Evolutionary conservation across 139 green algal genomes (phyloP).

Genomic region (Picochlorum sp.): DNA sequence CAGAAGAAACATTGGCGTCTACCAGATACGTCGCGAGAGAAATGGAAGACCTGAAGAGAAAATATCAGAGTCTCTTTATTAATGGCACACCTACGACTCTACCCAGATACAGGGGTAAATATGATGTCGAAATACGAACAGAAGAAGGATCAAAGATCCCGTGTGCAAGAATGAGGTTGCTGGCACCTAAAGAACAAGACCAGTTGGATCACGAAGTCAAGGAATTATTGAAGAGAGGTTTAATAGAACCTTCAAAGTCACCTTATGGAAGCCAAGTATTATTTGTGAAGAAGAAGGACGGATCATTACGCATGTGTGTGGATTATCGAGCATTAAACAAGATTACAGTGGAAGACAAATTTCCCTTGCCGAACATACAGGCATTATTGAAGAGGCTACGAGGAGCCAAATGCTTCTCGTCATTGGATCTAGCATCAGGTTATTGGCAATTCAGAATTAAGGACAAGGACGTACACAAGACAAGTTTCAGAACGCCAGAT

Average conservation of each 20-base stretch:
- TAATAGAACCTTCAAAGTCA: slow-evolving; percentile 40
- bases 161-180: slow-evolving; percentile 20
- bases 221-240: slow-evolving; percentile 36
- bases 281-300: slow-evolving; percentile 46
- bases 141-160: slow-evolving; percentile 14
- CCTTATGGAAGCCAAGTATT: slow-evolving; percentile 45
- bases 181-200: slow-evolving; percentile 34
- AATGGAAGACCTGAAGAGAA: too few relatives aligned
- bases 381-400: slow-evolving; percentile 33
- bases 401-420: slow-evolving; percentile 31
- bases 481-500: slow-evolving; percentile 25
- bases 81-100: too few relatives aligned
- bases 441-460: slow-evolving; percentile 29
- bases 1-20: too few relatives aligned
- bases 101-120: too few relatives aligned
- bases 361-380: slow-evolving; percentile 45
- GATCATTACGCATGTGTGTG: slow-evolving; percentile 37
- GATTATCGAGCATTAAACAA: slow-evolving; percentile 48
- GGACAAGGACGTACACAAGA: slow-evolving; percentile 29
- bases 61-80: too few relatives aligned
- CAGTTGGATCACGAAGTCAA: slow-evolving; percentile 36
- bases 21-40: too few relatives aligned
- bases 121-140: slow-evolving; percentile 19
- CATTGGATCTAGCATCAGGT: slow-evolving; percentile 32
- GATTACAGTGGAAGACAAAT: slow-evolving; percentile 35